A percentile compares a stretch with the other conserved stretches of the same genome.
These are phyloP conservation scores for Phoma herbarum DNA, from an alignment of 2,329 filamentous ascomycete genomes.

Conservation along the genomic window DNA sequence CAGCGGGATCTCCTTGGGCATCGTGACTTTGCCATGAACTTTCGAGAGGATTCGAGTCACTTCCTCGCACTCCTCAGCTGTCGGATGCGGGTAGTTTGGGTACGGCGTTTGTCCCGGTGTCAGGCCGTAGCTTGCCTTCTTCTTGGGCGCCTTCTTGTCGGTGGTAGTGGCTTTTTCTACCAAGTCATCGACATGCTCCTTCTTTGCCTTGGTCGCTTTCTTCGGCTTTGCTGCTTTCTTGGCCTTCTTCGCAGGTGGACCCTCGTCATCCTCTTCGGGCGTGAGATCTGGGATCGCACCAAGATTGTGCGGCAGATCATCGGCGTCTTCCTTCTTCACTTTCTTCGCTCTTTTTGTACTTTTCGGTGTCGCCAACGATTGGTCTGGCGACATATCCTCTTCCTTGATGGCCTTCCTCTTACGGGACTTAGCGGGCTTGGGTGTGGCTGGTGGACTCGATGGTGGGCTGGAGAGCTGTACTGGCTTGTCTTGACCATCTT, in stretches of 20 bases:
- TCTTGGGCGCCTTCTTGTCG: conserved; percentile 46
- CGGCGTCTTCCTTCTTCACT: conserved; percentile 48
- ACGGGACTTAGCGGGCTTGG: conserved; percentile 39
- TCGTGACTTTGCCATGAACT: conserved; percentile 70
- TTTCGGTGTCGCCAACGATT: conserved; percentile 27
- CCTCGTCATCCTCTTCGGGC: conserved; percentile 12
- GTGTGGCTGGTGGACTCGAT: conserved; percentile 52
- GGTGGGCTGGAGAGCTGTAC: conserved; percentile 56
- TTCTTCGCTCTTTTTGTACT: conserved; percentile 51
- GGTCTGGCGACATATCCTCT: conserved; percentile 21
- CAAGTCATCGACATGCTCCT: conserved; percentile 34
- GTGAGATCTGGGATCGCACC: conserved; percentile 45
- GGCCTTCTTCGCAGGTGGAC: conserved; percentile 24
- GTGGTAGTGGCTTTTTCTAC: conserved; percentile 38
- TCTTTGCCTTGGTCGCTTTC: conserved; percentile 27
- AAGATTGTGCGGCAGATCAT: conserved; percentile 67
- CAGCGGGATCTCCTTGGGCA: conserved; percentile 72
- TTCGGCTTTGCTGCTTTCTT: conserved; percentile 34
- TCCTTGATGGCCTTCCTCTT: conserved; percentile 41
- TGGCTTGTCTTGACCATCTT: conserved; percentile 34
- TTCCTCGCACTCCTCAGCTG: conserved; percentile 72
- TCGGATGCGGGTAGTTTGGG: conserved; percentile 72
- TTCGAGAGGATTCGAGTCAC: conserved; percentile 72
- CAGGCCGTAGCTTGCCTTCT: conserved; percentile 53
- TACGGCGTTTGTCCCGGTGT: conserved; percentile 68